Conservation (phyloP, 2,329 filamentous ascomycete genomes). For the Aspergillus sp. region DNA sequence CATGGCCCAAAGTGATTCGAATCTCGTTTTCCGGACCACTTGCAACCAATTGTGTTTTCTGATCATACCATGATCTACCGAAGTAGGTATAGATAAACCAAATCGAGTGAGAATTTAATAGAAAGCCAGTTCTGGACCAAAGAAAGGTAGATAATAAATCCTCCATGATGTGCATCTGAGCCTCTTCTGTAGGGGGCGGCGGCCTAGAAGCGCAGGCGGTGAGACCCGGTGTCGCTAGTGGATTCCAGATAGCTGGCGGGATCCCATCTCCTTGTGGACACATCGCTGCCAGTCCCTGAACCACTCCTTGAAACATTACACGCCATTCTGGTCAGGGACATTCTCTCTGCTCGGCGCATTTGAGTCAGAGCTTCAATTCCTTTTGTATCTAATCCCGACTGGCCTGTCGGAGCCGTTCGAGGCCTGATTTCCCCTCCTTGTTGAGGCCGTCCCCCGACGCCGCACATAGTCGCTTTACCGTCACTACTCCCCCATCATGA, state of each 20-base stretch:
- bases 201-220: conserved; percentile 23
- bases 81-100: too few relatives aligned
- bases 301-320: conserved; percentile 11
- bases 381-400: conserved; percentile 16
- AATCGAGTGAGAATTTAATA: too few relatives aligned
- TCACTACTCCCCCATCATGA: conserved; percentile 48
- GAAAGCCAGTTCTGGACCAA: too few relatives aligned
- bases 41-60: too few relatives aligned
- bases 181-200: too few relatives aligned
- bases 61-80: too few relatives aligned
- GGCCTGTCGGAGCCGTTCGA: conserved; percentile 36
- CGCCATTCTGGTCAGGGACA: conserved; percentile 20
- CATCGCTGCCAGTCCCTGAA: conserved; percentile 26
- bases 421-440: conserved; percentile 29
- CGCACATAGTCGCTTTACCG: conserved; percentile 33
- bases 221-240: conserved; percentile 24
- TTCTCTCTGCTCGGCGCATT: conserved; percentile 8
- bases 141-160: too few relatives aligned
- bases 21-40: too few relatives aligned
- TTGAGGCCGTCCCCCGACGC: conserved; percentile 31
- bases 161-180: too few relatives aligned
- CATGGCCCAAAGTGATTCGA: too few relatives aligned
- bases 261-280: conserved; percentile 33
- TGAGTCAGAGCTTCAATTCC: conserved; percentile 8
- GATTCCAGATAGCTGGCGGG: conserved; percentile 31